Conservation (phyloP, 306 rosid genomes). For the Phaseolus lunatus region DNA sequence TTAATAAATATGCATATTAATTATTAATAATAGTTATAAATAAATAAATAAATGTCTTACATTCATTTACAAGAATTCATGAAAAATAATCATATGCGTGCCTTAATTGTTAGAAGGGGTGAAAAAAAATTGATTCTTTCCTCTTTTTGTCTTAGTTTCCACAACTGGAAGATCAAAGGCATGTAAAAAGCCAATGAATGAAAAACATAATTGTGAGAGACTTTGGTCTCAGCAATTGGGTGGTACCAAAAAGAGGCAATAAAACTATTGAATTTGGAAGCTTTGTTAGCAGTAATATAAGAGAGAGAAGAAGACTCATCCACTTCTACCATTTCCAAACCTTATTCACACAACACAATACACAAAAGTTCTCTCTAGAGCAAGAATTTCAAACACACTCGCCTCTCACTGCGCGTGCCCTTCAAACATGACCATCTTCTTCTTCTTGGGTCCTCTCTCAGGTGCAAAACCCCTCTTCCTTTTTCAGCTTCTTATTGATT, state of each 20-base stretch:
- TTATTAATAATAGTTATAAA: no score
- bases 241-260: constrained; percentile 16
- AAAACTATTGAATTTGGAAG: constrained; percentile 16
- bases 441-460: constrained; percentile 15
- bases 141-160: not conserved
- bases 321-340: not conserved
- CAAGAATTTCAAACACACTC: not conserved
- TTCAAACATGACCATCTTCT: constrained; percentile 5
- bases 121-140: not conserved
- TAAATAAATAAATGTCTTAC: not conserved
- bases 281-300: constrained; percentile 11
- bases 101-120: constrained; percentile 13
- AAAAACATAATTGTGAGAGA: not conserved
- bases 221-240: constrained; percentile 37
- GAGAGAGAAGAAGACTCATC: constrained; percentile 12
- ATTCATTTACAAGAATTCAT: not conserved
- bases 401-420: constrained; percentile 24
- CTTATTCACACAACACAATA: not conserved
- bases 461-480: constrained; percentile 32
- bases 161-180: constrained; percentile 1
- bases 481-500: constrained; percentile 29
- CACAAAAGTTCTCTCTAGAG: not conserved
- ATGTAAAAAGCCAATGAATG: not conserved
- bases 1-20: not conserved
- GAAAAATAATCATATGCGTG: constrained; percentile 4